phyloP scores from a whole-genome alignment of 495 filamentous ascomycete genomes.

The Podospora conica region DNA sequence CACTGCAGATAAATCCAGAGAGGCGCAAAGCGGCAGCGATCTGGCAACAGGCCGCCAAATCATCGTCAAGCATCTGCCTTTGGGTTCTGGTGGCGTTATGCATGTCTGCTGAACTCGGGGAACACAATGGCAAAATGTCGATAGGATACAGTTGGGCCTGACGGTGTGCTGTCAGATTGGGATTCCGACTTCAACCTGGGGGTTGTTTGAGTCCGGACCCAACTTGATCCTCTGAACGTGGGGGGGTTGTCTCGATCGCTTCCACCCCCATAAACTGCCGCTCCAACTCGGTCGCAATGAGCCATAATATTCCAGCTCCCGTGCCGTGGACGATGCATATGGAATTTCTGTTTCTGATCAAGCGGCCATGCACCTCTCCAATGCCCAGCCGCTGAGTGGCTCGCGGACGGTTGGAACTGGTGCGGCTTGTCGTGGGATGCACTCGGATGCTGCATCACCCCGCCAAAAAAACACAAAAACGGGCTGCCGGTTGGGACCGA shows the following conservation, averaged over 20 bases:
- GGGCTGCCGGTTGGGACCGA: constrained; percentile 7
- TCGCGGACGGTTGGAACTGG: background rate
- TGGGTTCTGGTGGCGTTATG: background rate
- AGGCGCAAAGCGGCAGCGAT: background rate
- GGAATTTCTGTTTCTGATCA: constrained; percentile 2
- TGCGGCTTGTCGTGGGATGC: background rate
- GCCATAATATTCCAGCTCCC: background rate
- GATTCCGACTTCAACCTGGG: background rate
- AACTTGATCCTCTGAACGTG: no score
- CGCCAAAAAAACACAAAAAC: background rate
- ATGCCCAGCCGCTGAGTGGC: constrained; percentile 2
- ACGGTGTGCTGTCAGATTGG: background rate
- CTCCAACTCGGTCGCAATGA: background rate
- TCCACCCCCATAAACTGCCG: background rate
- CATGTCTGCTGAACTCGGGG: background rate
- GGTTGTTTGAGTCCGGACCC: background rate
- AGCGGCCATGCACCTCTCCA: background rate
- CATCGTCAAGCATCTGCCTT: background rate
- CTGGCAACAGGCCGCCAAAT: background rate
- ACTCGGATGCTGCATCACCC: background rate
- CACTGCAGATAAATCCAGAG: background rate
- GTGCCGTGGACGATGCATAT: background rate
- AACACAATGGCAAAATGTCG: background rate
- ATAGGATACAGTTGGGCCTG: background rate
- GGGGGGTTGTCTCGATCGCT: background rate